Percentiles rank a stretch among this genome's conserved stretches.
Evolutionary conservation across 2,329 filamentous ascomycete species (phyloP).

Genomic region (Microdochium trichocladiopsis): DNA sequence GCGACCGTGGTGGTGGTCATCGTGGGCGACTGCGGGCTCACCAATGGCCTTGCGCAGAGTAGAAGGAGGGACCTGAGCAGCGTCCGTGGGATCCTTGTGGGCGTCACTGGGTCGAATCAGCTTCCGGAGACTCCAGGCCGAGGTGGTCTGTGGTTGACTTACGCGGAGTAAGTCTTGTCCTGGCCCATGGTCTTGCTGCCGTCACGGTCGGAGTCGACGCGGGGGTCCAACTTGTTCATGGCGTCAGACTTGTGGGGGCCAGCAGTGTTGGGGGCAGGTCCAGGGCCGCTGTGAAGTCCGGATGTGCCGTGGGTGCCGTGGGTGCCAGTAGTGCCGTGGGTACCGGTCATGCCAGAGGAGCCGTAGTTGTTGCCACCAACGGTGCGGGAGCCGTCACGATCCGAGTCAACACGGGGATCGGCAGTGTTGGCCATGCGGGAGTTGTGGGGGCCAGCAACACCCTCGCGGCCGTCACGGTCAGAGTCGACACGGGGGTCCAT

Average conservation of each 20-base stretch:
- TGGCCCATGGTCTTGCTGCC: conserved; percentile 46
- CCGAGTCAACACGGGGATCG: conserved; percentile 47
- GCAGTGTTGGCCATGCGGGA: conserved; percentile 42
- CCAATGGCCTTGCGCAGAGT: conserved; percentile 40
- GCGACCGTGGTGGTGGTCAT: conserved; percentile 32
- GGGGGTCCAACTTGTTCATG: conserved; percentile 47
- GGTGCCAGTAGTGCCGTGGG: conserved; percentile 17
- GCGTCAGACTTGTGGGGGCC: conserved; percentile 46
- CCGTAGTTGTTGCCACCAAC: conserved; percentile 40
- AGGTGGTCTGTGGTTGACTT: conserved; percentile 18
- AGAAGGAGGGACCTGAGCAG: conserved; percentile 50
- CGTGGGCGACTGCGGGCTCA: conserved; percentile 35
- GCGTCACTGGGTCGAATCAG: conserved; percentile 5
- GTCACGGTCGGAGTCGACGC: conserved; percentile 49
- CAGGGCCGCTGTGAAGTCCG: conserved; percentile 15
- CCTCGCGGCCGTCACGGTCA: conserved; percentile 39
- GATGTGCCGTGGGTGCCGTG: conserved; percentile 19
- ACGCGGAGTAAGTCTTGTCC: conserved; percentile 41
- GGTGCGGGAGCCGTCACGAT: conserved; percentile 48
- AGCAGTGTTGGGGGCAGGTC: conserved; percentile 35
- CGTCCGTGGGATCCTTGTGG: conserved; percentile 43
- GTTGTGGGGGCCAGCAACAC: conserved; percentile 35
- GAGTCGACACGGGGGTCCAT: conserved; percentile 48
- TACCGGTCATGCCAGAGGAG: conserved; percentile 7
- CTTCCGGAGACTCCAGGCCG: background rate